Base-by-base conservation (phyloP, 2,329 filamentous ascomycete genomes). In the Epichloe glyceriae region DNA sequence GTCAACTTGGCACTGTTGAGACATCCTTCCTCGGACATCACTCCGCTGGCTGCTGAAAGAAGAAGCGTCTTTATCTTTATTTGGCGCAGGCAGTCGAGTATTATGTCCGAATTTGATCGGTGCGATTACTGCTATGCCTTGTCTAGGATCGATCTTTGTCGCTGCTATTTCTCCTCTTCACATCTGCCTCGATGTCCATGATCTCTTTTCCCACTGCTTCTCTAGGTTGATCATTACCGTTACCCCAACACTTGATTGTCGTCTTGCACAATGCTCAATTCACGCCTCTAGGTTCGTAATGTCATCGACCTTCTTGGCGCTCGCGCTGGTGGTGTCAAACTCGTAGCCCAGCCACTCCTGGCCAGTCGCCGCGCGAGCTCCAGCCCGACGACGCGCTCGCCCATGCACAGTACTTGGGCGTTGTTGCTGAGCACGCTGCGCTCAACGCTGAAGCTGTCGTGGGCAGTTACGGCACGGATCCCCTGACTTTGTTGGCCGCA, bases 381-480 rank as follows among this genome's bases (percentile, higher is more conserved):
- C 46, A 93, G 65, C 0, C 88, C 88, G 43, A 94, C 78, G 0
- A 94, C 88, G 20, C 88, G 73, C 75, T 94, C 85, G 0, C 88
- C 88, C 74, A 94, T 83, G 64, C 88, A 94, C 54, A 94, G 70
- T 34, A 94, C 87, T 69, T 95, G 88, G 3, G 87, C 86, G 64
- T 94, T 83, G 66, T 94, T 94, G 70, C 84, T 88, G 61, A 91
- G 69, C 11, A 94, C 78, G 19, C 85, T 82, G 47, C 87, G 72
- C 74, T 94, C 88, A 5, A 94, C 86, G 51, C 78, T 83, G 72
- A 90, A 95, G 57, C 82, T 83, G 64, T 94, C 88, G 65, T 95
- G 88, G 1, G 88, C 88, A 5, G 88, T 94, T 17, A 94, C 88
- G n/a, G 88, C 88, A 22, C 88, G 75, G 54, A 94, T 80, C 88